Conservation (phyloP, 2,329 filamentous ascomycete genomes). For the Stemphylium vesicarium region DNA sequence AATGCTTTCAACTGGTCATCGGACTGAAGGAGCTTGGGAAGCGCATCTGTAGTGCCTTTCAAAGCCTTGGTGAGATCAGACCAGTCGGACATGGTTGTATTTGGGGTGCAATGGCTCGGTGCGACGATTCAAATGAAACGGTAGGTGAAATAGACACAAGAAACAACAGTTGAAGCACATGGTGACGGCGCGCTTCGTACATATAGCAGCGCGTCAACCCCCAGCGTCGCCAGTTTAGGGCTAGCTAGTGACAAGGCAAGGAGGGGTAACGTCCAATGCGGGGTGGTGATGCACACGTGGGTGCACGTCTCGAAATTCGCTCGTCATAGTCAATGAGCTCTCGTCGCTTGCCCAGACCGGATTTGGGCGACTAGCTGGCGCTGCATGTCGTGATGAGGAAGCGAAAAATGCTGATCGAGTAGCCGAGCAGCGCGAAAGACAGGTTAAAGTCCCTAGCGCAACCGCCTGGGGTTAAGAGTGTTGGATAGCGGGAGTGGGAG, state of each 20-base stretch:
- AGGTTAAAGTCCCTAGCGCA: background rate
- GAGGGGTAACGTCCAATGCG: slow-evolving; percentile 38
- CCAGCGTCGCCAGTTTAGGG: slow-evolving; percentile 3
- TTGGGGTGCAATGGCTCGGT: background rate
- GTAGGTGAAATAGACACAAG: background rate
- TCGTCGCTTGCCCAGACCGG: slow-evolving; percentile 6
- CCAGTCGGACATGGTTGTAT: slow-evolving; percentile 39
- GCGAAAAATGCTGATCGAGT: background rate
- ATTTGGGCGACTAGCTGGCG: slow-evolving; percentile 12
- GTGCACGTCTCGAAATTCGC: slow-evolving; percentile 20
- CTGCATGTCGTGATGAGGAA: slow-evolving; percentile 8
- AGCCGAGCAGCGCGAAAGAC: too few relatives aligned
- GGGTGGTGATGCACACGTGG: slow-evolving; percentile 37
- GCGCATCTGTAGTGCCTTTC: slow-evolving; percentile 39
- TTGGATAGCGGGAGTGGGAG: background rate
- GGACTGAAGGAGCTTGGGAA: slow-evolving; percentile 41
- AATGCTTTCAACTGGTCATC: slow-evolving; percentile 47
- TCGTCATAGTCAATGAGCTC: slow-evolving; percentile 11
- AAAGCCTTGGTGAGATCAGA: slow-evolving; percentile 43
- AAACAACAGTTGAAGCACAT: background rate
- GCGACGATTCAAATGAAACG: background rate
- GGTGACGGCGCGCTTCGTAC: slow-evolving; percentile 7
- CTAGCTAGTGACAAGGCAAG: slow-evolving; percentile 28
- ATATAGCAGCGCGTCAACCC: slow-evolving; percentile 18
- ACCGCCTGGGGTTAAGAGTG: background rate